phyloP scores from a whole-genome alignment of 768 basidiomycete genomes.

The Sporobolomyces pararoseus region DNA sequence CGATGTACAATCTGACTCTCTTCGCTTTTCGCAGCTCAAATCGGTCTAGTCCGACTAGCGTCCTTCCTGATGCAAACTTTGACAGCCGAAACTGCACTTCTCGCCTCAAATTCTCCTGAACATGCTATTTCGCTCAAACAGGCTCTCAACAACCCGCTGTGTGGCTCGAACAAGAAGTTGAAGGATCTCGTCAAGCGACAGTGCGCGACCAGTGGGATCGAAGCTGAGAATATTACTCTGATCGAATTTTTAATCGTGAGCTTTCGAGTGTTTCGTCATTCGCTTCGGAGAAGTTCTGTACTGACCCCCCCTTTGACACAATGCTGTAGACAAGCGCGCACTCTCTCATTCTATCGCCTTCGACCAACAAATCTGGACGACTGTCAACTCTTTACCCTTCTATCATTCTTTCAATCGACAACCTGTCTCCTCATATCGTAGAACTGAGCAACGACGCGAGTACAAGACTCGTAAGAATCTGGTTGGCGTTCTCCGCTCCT shows the following conservation, averaged over 20 bases:
- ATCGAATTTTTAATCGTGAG: constrained; percentile 65
- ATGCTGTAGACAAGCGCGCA: constrained; percentile 76
- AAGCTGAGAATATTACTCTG: constrained; percentile 54
- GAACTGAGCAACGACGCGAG: constrained; percentile 75
- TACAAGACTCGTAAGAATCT: constrained; percentile 77
- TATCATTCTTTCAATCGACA: constrained; percentile 81
- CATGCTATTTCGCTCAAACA: constrained; percentile 56
- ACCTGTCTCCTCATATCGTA: constrained; percentile 80
- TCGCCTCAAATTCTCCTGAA: constrained; percentile 54
- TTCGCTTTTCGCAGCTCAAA: constrained; percentile 54
- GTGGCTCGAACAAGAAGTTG: neutral
- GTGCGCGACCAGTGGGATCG: neutral
- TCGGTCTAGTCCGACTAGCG: constrained; percentile 79
- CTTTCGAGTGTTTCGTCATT: no score
- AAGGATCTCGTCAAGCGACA: constrained; percentile 2
- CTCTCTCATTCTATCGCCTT: constrained; percentile 67
- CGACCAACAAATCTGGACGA: constrained; percentile 63
- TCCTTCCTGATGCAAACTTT: constrained; percentile 89
- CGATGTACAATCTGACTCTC: neutral
- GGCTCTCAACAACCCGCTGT: constrained; percentile 11
- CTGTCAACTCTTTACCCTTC: constrained; percentile 85
- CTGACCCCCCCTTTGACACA: no score
- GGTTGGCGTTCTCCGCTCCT: constrained; percentile 85
- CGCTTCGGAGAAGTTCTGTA: no score
- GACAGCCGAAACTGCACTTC: constrained; percentile 72